Evolutionary conservation across 2,329 filamentous ascomycete genomes (phyloP), one percentile per base, ranked within the genome.

Genomic region (Penicillium sp.): DNA sequence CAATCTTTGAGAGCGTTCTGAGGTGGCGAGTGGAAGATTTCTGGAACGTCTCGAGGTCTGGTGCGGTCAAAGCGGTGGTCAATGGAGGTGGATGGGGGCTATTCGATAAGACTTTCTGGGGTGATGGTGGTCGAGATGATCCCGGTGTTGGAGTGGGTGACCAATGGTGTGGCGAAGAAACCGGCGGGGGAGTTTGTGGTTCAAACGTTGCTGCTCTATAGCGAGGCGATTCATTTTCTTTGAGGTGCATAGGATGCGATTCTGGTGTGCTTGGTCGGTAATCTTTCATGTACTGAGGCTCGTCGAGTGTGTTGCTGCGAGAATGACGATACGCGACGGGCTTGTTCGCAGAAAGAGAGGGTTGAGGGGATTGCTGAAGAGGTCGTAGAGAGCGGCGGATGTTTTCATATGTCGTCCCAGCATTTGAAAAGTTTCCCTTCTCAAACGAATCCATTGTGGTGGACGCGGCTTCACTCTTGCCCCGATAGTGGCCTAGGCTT

Each of bases 1-100:
- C 90, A 61, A 96, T 84, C 65, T 87, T 89, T 6, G 93, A 96
- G 33, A 97, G 79, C 0, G 91, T 92, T 39, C 92, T 87, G 19
- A 99, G 82, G 72, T 99, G 91, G 54, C 89, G 88, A 1, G 94
- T 97, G 0, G 93, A 90, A 0, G 94, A 97, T 64, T 90, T 90
- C 54, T 93, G 89, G 16, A 99, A 81, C 29, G 85, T 87, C 70
- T 92, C 85, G 10, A 97, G 80, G 60, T 97, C 92, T 2, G 90
- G 87, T 0, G 84, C 80, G 7, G 80, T 82, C 14, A 92, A 73
- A 3, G 82, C 77, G 11, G 80, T 70, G 2, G 71, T 69, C 26
- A 76, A 59, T 8, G 57, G 53, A 19, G 68, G 67, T 28, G 69
- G 65, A 37, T 66, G 68, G 21, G 69, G 66, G n/a, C 55, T 61